Base-by-base conservation (phyloP, 108 stramenopile genomes). In the Cyclotella choctawhatcheeana region DNA sequence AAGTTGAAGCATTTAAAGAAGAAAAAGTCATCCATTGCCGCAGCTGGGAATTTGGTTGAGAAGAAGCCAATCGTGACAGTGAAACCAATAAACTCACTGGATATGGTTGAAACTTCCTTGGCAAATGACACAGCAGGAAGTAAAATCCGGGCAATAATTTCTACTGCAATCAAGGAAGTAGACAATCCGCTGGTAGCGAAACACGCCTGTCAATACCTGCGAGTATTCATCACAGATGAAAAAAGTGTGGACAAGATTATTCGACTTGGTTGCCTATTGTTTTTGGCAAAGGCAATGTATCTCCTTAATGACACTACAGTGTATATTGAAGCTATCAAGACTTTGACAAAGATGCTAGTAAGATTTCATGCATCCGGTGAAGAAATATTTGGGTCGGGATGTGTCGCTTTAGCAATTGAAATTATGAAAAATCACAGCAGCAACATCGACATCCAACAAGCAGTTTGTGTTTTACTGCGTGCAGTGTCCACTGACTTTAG, bases 401-500 rank as follows among this genome's bases (percentile, higher is more conserved):
- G 45, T 40, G 33, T 81, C 7, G 37, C 32, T 20, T 45, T 70
- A 17, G 44, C 75, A 5, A 27, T 76, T 18, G 59, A 45, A 30
- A 62, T 74, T 18, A 81, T 81, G 79, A 21, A 75, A 32, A 26
- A 26, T 13, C 69, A 76, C 24, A 59, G 26, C 0, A 62, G 24
- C 10, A 25, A 62, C 35, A 16, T 29, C 17, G 74, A 74, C 21
- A 58, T 81, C 21, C 74, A 81, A 8, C 67, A 75, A 29, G 45
- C 68, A 33, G 60, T 54, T 22, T 76, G 68, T 18, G 74, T 59
- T 4, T 64, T 81, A 44, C 69, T 74, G 24, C 74, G 79, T 13
- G 67, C 79, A 27, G 13, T 75, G 31, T 81, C 79, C 0, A 76
- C 75, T 45, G 79, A 81, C 40, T 76, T 75, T 64, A 8, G 35